Base-by-base conservation (phyloP, 75 land plant species). In the Cryptomeria japonica region DNA sequence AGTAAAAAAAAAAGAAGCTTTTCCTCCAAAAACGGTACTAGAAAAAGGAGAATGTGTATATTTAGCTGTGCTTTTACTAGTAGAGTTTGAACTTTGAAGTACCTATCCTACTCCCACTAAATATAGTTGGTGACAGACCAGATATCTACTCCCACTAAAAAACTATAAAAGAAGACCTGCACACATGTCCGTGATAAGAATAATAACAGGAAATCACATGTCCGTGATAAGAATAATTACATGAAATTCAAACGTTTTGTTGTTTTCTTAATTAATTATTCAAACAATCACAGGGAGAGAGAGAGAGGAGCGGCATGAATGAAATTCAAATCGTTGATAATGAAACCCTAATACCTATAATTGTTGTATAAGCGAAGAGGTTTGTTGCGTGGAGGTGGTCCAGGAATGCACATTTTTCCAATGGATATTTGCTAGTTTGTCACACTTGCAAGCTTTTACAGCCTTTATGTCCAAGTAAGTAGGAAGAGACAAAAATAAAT, bases 181-280 rank as follows among this genome's bases (percentile, higher is more conserved):
- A 22, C 70, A 19, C n/a, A 61, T 64, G 70, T 64, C 70, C 70
- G 70, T 64, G 70, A 64, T 6, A 64, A 2, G n/a, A 25, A 64
- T 28, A 64, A 64, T 64, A 64, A 22, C 9, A 64, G 2, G n/a
- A 64, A 64, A 25, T 64, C 70, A 22, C 37, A 75, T 32, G 77
- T 34, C 77, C 77, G 77, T 75, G 37, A 31, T 75, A 32, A 75
- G 37, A 75, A 72, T 72, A 72, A 72, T 72, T 72, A 72, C 76
- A 11, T 25, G n/a, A 72, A 72, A 75, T 75, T 75, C 77, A 75
- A 75, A 75, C 37, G 77, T 0, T 68, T 68, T 25, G 31, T 28
- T 25, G 31, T 68, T 28, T 68, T 12, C 34, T 75, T 2, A 2
- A 75, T 32, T 34, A 31, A 34, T 32, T 32, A 75, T 75, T 75